Evolutionary conservation across 495 filamentous ascomycete genomes (phyloP), one percentile per base, ranked within the genome.

Genomic region (Penicillium egyptiacum): DNA sequence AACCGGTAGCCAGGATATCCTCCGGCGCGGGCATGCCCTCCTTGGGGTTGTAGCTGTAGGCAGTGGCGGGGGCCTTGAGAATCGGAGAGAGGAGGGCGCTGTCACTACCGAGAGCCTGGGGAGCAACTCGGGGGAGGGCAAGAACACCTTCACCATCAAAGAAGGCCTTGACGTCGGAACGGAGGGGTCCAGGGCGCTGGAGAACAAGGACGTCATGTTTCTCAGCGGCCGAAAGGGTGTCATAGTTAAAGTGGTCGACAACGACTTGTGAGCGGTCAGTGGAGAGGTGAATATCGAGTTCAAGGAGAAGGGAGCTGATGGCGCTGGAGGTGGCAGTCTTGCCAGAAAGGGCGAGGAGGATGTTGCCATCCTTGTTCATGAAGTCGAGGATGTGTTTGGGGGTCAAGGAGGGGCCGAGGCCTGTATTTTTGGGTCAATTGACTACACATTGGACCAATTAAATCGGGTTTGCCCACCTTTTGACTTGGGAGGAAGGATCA

Each of bases 231-330:
- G 86, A 91, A 28, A 82, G 52, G 39, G 81, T 81, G 65, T 97
- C 93, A 74, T 95, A 91, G 75, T 90, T 90, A 83, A 96, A 96
- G 80, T 98, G 94, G 70, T 98, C 94, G 41, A 98, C 85, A 1
- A 94, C 87, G 30, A 92, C 75, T 33, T 88, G 83, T 39, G 86
- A 87, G 61, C 90, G 88, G 67, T 96, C 95, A 4, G 81, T 73
- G n/a, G 95, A 87, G 14, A 97, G 83, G 63, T 91, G 83, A 67
- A 98, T 90, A 67, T 96, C 95, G 68, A 97, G 77, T 74, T 98
- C 92, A 59, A 91, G 78, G 55, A 96, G 89, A 23, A 97, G 83
- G 54, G 91, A 92, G 64, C 86, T 87, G 61, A 96, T 79, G 50
- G 88, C 84, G 60, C 86, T 86, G 31, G 95, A 88, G 9, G 88